These are phyloP conservation scores for Lycium ferocissimum DNA, from an alignment of 257 asterid genomes.

Conservation along the genomic window DNA sequence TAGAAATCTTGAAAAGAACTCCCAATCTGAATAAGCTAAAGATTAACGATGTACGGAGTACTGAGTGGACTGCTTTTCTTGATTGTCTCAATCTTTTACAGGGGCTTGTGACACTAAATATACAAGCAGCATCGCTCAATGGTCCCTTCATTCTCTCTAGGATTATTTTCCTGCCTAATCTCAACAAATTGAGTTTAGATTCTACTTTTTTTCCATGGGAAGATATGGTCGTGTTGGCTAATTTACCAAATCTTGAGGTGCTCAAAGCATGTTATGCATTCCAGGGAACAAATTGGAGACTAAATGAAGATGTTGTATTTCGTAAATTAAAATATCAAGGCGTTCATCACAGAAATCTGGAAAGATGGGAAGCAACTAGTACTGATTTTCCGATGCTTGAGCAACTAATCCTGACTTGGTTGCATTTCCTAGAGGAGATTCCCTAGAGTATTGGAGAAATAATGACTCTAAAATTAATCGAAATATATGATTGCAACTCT, in stretches of 20 bases:
- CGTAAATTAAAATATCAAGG: too few species aligned
- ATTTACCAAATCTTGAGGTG: neutral
- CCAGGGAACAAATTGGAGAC: neutral
- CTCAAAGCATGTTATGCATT: neutral
- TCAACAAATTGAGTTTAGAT: neutral
- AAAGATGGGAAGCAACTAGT: neutral
- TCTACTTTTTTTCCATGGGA: neutral
- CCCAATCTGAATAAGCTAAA: neutral
- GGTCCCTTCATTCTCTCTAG: too few species aligned
- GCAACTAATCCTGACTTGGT: neutral
- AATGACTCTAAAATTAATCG: neutral
- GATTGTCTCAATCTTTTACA: neutral
- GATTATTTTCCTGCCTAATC: neutral
- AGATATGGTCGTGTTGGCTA: neutral
- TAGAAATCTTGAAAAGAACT: neutral
- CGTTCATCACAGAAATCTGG: too few species aligned
- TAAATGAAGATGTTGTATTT: neutral
- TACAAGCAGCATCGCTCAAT: fast-evolving
- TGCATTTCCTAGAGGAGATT: neutral
- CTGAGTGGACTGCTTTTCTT: neutral
- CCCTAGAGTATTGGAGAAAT: neutral
- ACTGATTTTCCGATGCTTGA: constrained; percentile 6
- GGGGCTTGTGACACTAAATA: neutral
- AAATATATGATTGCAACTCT: neutral
- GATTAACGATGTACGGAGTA: too few species aligned